Evolutionary conservation across 1,284 basidiomycete species (phyloP), one percentile per base, ranked within the genome.

Genomic region (Ustilago hordei): DNA sequence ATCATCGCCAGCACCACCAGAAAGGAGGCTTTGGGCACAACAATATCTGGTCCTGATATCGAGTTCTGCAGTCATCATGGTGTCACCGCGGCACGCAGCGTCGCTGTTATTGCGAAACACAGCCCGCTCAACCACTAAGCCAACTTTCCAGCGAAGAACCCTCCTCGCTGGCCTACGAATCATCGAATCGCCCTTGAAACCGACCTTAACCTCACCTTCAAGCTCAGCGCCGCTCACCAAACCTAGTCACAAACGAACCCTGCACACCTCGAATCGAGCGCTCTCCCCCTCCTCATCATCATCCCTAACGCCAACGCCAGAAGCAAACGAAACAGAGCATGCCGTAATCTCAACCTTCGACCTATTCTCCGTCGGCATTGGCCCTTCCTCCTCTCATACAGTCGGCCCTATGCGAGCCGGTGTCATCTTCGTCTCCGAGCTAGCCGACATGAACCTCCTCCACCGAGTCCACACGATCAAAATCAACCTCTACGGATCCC

Each of bases 361-460:
- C 87, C 88, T 98, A 55, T 98, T 98, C 88, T 94, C 93, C 70
- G 93, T 98, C 72, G 95, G 95, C 60, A 92, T 88, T 28, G 86
- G 87, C 2, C 81, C 83, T 4, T 81, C 80, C 2, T 83, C 81
- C 1, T 85, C 83, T 6, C 92, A 93, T 82, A 93, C 92, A 0
- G 91, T 98, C 31, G 82, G 81, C 0, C 95, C 95, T 13, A 95
- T 97, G 94, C 90, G 94, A 7, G 95, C 95, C 13, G 93, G 91
- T 8, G 92, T 91, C 66, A 95, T 95, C 78, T 96, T 95, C 84
- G 71, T 81, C 23, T 69, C 81, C 6, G 94, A 95, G 86, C 88
- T 96, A 38, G 87, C 89, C 62, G 91, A 93, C 55, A 85, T 93
- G 23, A 88, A 88, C n/a, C 81, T 96, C 43, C 87, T 96, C 23